A percentile compares a stretch with the other conserved stretches of the same genome.
Conservation (phyloP, 1,139 yeast species). For the Meyerozyma guilliermondii region DNA sequence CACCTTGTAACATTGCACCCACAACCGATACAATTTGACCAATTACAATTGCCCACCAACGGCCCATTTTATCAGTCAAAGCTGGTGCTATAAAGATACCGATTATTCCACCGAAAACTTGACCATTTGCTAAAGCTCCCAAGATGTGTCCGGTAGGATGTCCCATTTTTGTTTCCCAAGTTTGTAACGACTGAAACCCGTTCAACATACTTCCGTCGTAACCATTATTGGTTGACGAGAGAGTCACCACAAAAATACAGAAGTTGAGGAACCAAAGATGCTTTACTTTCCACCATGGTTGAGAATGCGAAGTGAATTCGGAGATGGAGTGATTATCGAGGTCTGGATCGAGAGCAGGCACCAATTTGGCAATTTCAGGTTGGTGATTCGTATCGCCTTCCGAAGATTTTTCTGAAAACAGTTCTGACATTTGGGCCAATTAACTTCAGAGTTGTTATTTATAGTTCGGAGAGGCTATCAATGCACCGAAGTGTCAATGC, state of each 20-base stretch:
- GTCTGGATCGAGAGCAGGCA: background rate
- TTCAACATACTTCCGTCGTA: constrained; percentile 19
- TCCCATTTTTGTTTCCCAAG: constrained; percentile 15
- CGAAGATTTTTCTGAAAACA: background rate
- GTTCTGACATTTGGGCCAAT: background rate
- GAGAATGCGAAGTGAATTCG: background rate
- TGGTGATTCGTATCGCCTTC: background rate
- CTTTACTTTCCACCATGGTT: background rate
- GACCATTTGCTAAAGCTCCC: constrained; percentile 19
- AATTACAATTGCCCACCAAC: constrained; percentile 34
- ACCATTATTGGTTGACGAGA: constrained; percentile 19
- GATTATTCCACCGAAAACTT: constrained; percentile 17
- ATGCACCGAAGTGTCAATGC: background rate
- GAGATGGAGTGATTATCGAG: background rate
- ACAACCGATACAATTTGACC: constrained; percentile 10
- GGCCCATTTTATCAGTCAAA: constrained; percentile 42
- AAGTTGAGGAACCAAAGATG: background rate
- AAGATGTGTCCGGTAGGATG: constrained; percentile 14
- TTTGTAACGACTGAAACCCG: constrained; percentile 15
- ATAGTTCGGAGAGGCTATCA: too few species aligned
- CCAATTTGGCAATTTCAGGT: background rate
- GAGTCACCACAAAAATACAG: constrained; percentile 12
- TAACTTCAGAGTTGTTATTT: too few species aligned
- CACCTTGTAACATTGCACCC: constrained; percentile 33
- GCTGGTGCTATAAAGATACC: constrained; percentile 23